Base-by-base conservation (phyloP, 176 grass and related monocot species). In the Ananas comosus region DNA sequence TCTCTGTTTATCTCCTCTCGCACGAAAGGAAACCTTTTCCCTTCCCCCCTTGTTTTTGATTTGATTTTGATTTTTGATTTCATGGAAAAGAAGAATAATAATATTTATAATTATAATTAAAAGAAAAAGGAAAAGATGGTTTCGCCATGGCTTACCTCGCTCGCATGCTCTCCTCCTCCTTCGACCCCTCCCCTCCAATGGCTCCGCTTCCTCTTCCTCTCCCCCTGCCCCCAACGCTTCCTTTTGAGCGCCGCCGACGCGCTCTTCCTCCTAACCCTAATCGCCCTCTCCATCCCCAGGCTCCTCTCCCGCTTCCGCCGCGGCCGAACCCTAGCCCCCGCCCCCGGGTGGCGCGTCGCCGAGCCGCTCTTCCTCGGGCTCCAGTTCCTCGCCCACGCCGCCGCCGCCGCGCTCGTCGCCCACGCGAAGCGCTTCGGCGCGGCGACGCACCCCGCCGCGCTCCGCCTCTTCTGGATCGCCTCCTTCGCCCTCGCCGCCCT, bases 381-480 rank as follows among this genome's bases (percentile, higher is more conserved):
- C 74, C 84, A 97, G 79, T 81, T 51, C 78, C 64, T 70, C 17
- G 82, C 93, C 27, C 81, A 90, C 65, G 59, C 83, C 11, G 67
- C 76, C 12, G 87, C 74, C 0, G 69, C 82, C 11, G 89, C 74
- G 0, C 33, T 92, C 12, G 78, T 92, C 11, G 87, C 63, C 14
- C 93, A 90, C 73, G 86, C 92, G 65, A 77, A 49, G 76, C 69
- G 79, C 42, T 83, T 90, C 76, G 67, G 68, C 17, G 77, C 93
- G 2, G 52, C 68, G 16, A 18, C 82, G 14, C 93, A 90, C 79
- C 93, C 89, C 4, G 12, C 81, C 16, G 16, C 86, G 1, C 78
- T 92, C 53, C 93, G 89, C 8, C 48, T 97, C 53, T 97, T 85
- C 77, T 97, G 88, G 86, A 64, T 87, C 53, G 84, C 47, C 48